A percentile compares a stretch with the other conserved stretches of the same genome.
Conservation (phyloP, 805 yeast genomes). For the Saturnispora gosingensis region DNA sequence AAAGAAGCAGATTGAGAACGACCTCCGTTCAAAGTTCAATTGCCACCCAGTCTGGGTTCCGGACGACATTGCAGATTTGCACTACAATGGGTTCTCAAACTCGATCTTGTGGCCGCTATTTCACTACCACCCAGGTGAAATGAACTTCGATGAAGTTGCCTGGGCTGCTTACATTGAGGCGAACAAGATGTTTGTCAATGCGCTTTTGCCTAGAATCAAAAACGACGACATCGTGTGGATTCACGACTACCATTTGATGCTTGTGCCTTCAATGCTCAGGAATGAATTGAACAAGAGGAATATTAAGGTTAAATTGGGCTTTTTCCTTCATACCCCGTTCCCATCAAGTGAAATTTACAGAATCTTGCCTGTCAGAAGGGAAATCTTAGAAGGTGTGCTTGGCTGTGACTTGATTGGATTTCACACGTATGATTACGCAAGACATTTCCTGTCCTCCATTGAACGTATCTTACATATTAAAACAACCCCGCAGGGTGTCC, state of each 20-base stretch:
- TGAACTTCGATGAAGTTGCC: slow-evolving; percentile 93
- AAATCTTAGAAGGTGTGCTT: slow-evolving; percentile 82
- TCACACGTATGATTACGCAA: slow-evolving; percentile 97
- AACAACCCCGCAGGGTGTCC: slow-evolving; percentile 86
- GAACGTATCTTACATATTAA: slow-evolving; percentile 72
- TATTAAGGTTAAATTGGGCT: slow-evolving; percentile 69
- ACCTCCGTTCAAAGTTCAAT: slow-evolving; percentile 66
- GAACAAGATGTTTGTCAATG: slow-evolving; percentile 69
- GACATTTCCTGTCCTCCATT: slow-evolving; percentile 89
- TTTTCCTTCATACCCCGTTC: slow-evolving; percentile 95
- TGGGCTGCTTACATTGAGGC: slow-evolving; percentile 98
- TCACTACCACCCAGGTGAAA: slow-evolving; percentile 98
- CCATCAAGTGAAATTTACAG: slow-evolving; percentile 96
- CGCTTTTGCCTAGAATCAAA: slow-evolving; percentile 55
- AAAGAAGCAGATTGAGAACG: slow-evolving; percentile 56
- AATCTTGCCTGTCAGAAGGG: slow-evolving; percentile 89
- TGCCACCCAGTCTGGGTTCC: slow-evolving; percentile 84
- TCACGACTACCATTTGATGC: slow-evolving; percentile 95
- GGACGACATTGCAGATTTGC: slow-evolving; percentile 89
- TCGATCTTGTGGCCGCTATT: slow-evolving; percentile 96
- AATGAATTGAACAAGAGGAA: slow-evolving; percentile 40
- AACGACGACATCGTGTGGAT: slow-evolving; percentile 94
- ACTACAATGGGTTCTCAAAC: slow-evolving; percentile 92
- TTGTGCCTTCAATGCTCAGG: slow-evolving; percentile 81
- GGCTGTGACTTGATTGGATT: slow-evolving; percentile 94